These are phyloP conservation scores for Triglochin maritima DNA, from an alignment of 106 monocot genomes.

Conservation along the genomic window DNA sequence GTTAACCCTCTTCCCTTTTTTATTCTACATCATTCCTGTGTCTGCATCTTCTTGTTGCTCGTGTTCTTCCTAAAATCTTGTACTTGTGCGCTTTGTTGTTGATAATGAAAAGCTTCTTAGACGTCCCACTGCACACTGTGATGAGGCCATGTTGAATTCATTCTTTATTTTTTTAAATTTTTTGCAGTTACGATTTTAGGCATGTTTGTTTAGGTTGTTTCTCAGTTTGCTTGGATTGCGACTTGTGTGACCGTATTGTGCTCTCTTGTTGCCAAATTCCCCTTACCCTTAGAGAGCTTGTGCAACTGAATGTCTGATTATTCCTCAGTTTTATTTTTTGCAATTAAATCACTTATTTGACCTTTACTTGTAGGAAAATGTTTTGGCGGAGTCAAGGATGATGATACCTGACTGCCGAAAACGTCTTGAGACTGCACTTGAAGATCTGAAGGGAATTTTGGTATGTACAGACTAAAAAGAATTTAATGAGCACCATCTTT, in stretches of 20 bases:
- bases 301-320: neutral
- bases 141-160: neutral
- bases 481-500: neutral
- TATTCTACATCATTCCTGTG: too few relatives aligned
- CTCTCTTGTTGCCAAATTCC: neutral
- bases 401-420: slow-evolving; percentile 95
- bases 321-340: neutral
- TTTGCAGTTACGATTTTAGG: neutral
- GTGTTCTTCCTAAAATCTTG: too few relatives aligned
- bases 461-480: slow-evolving; percentile 19
- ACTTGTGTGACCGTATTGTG: neutral
- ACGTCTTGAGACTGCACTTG: slow-evolving; percentile 68
- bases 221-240: neutral
- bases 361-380: slow-evolving; percentile 62
- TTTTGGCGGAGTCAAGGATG: slow-evolving; percentile 94
- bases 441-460: slow-evolving; percentile 66
- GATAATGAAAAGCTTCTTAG: too few relatives aligned
- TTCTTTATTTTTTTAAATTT: neutral
- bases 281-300: too few relatives aligned
- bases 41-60: too few relatives aligned
- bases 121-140: too few relatives aligned
- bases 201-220: neutral
- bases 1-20: too few relatives aligned
- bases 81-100: too few relatives aligned
- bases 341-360: neutral